phyloP scores from a whole-genome alignment of 306 rosid genomes.

The Datisca glomerata region DNA sequence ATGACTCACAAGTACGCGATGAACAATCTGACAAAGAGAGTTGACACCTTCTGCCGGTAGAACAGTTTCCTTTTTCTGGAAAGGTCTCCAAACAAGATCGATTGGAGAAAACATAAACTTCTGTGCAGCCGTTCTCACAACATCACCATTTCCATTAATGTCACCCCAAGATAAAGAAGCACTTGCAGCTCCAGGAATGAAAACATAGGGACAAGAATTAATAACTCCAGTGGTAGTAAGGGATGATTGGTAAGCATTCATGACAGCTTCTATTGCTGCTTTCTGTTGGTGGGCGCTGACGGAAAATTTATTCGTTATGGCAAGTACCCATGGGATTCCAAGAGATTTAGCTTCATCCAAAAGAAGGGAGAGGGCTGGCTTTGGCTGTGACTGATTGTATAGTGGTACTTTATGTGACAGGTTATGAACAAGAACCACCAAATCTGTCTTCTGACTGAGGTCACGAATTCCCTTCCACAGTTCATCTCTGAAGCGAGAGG shows the following conservation, averaged over 20 bases:
- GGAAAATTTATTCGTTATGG: conserved; percentile 87
- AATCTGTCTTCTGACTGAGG: conserved; percentile 68
- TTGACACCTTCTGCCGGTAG: conserved; percentile 77
- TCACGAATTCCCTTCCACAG: conserved; percentile 85
- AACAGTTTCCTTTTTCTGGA: conserved; percentile 61
- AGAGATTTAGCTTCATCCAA: conserved; percentile 92
- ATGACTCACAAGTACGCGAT: conserved; percentile 37
- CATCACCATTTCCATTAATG: conserved; percentile 31
- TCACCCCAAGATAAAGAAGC: conserved; percentile 57
- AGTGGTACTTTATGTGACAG: conserved; percentile 86
- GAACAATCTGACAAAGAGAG: conserved; percentile 58
- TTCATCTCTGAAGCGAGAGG: conserved; percentile 63
- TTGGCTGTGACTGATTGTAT: conserved; percentile 41
- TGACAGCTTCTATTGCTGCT: conserved; percentile 61
- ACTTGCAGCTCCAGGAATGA: conserved; percentile 54
- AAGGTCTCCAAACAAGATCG: conserved; percentile 61
- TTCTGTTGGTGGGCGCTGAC: conserved; percentile 91
- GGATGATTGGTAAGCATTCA: conserved; percentile 67
- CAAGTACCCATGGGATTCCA: conserved; percentile 97
- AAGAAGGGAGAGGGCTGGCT: conserved; percentile 69
- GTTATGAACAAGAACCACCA: conserved; percentile 88
- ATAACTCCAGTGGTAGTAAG: conserved; percentile 53
- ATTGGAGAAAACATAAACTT: conserved; percentile 59
- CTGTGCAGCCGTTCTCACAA: conserved; percentile 38
- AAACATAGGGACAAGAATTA: conserved; percentile 75